A percentile compares a stretch with the other conserved stretches of the same genome.
Conservation (phyloP, 441 rosid species). For the Geranium incanum region DNA sequence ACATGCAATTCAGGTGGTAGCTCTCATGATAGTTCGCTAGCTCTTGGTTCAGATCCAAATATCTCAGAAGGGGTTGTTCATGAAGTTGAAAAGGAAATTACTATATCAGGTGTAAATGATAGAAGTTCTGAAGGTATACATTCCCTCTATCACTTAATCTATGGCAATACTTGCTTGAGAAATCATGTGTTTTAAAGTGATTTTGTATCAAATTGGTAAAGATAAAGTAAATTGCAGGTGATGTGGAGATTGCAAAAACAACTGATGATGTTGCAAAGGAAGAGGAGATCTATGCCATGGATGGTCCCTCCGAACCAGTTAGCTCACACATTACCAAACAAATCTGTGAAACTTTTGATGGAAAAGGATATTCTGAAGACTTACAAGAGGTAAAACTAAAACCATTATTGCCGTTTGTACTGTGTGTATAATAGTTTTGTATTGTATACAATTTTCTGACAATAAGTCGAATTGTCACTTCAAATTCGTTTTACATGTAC, state of each 20-base stretch:
- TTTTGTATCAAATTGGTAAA: conserved; percentile 7
- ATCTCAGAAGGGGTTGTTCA: conserved; percentile 22
- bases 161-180: conserved; percentile 15
- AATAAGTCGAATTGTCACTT: neutral
- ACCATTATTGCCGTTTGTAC: conserved; percentile 12
- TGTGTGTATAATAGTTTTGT: neutral
- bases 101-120: conserved; percentile 22
- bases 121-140: conserved; percentile 38
- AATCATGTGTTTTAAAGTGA: conserved; percentile 9
- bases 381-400: conserved; percentile 34
- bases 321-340: conserved; percentile 21
- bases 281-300: conserved; percentile 31
- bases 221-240: conserved; percentile 27
- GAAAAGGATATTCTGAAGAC: conserved; percentile 22
- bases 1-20: conserved; percentile 28
- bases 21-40: conserved; percentile 23
- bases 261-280: conserved; percentile 30
- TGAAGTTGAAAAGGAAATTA: conserved; percentile 26
- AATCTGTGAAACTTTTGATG: conserved; percentile 30
- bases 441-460: neutral
- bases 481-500: neutral
- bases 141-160: conserved; percentile 16
- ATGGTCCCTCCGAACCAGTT: conserved; percentile 25
- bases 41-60: conserved; percentile 21
- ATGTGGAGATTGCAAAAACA: conserved; percentile 28